Percentiles rank a stretch among this genome's conserved stretches.
Evolutionary conservation across 73 alveolate genomes (phyloP).

Genomic region (Stentor roeselii): DNA sequence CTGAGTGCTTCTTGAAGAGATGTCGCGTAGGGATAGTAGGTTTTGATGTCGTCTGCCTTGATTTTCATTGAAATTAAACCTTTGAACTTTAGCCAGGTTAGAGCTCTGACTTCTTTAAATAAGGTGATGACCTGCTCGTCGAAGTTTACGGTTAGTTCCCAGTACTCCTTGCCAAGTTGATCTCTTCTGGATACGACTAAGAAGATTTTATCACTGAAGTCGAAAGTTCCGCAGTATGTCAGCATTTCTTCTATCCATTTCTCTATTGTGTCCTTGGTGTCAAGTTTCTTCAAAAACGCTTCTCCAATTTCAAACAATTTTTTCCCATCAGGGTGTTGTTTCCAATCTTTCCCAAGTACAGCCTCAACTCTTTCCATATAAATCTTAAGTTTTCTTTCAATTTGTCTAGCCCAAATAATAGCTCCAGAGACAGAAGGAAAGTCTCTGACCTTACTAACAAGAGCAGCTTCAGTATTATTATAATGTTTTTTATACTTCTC

Average conservation of each 20-base stretch:
- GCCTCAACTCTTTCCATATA: conserved; percentile 65
- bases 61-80: conserved; percentile 42
- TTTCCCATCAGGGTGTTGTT: conserved; percentile 79
- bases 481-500: conserved; percentile 76
- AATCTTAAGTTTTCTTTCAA: conserved; percentile 66
- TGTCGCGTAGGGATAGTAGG: conserved; percentile 68
- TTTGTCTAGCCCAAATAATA: conserved; percentile 89
- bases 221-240: conserved; percentile 31
- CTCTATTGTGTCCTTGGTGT: conserved; percentile 35
- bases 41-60: conserved; percentile 58
- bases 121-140: conserved; percentile 82
- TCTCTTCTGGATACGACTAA: conserved; percentile 38
- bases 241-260: conserved; percentile 37
- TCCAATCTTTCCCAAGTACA: conserved; percentile 94
- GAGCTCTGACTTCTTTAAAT: conserved; percentile 75
- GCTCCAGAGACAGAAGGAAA: conserved; percentile 86
- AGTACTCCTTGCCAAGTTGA: conserved; percentile 38
- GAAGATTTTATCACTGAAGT: conserved; percentile 33
- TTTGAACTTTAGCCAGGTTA: conserved; percentile 45
- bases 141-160: conserved; percentile 85
- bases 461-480: conserved; percentile 70
- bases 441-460: conserved; percentile 74
- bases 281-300: conserved; percentile 67
- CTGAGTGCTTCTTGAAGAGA: conserved; percentile 79
- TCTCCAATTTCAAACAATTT: conserved; percentile 84